A percentile compares a stretch with the other conserved stretches of the same genome.
These are phyloP conservation scores for Agarophyton chilense DNA, from an alignment of 23 red algal genomes.

Conservation along the genomic window DNA sequence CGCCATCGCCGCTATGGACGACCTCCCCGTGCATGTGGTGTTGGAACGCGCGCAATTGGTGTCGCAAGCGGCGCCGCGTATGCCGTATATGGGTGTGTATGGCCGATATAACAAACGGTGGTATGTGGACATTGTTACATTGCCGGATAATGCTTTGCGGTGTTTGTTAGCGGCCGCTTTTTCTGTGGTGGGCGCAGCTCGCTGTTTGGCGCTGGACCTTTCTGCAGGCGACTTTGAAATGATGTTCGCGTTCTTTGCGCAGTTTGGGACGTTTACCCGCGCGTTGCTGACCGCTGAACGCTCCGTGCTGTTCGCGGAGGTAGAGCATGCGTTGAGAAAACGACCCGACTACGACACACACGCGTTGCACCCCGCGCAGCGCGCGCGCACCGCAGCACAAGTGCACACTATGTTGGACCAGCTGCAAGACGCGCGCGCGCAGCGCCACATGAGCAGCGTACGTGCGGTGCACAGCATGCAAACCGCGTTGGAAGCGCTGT, in stretches of 20 bases:
- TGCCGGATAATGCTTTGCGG: slow-evolving; percentile 55
- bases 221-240: slow-evolving; percentile 20
- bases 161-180: slow-evolving; percentile 11
- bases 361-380: background rate
- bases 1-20: background rate
- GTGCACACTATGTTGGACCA: too few species aligned
- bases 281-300: slow-evolving; percentile 29
- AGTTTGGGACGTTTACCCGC: slow-evolving; percentile 22
- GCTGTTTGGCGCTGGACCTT: slow-evolving; percentile 38
- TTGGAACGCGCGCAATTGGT: slow-evolving; percentile 45
- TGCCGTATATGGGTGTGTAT: slow-evolving; percentile 46
- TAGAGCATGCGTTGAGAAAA: slow-evolving; percentile 24
- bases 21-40: background rate
- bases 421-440: background rate
- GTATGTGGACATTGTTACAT: slow-evolving; percentile 61
- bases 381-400: background rate
- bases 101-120: slow-evolving; percentile 64
- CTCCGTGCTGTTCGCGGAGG: slow-evolving; percentile 42
- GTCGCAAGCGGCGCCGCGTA: slow-evolving; percentile 21
- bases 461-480: background rate
- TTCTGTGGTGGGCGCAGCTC: background rate
- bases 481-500: slow-evolving; percentile 27
- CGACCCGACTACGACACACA: background rate
- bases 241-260: slow-evolving; percentile 23
- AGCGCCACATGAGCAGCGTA: background rate